A percentile compares a stretch with the other conserved stretches of the same genome.
Conservation (phyloP, 2,329 filamentous ascomycete species). For the Aspergillus hiratsukae region DNA sequence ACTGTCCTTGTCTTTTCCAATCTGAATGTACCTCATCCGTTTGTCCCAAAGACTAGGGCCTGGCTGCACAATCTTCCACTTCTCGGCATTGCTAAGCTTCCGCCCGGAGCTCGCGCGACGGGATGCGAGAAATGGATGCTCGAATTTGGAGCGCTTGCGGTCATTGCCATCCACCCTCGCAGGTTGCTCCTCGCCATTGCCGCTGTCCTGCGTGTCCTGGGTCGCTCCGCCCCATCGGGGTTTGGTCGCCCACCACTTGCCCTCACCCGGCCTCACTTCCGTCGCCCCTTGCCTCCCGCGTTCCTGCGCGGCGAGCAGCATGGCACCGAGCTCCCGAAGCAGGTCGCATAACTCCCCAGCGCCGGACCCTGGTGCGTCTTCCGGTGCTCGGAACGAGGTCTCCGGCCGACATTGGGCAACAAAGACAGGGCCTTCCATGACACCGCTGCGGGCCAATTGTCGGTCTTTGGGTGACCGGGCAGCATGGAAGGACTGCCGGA, state of each 20-base stretch:
- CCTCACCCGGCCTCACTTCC: conserved; percentile 50
- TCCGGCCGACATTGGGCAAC: conserved; percentile 53
- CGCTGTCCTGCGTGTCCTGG: conserved; percentile 32
- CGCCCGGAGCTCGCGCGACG: conserved; percentile 34
- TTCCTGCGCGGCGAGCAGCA: conserved; percentile 58
- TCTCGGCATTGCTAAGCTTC: conserved; percentile 44
- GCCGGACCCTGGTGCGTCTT: conserved; percentile 26
- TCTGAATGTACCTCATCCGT: conserved; percentile 51
- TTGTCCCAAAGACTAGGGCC: conserved; percentile 53
- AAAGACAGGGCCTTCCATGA: conserved; percentile 56
- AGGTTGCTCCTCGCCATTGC: conserved; percentile 24
- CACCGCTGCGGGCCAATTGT: conserved; percentile 48
- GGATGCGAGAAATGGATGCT: conserved; percentile 28
- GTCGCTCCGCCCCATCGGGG: conserved; percentile 54
- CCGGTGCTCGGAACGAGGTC: conserved; percentile 46
- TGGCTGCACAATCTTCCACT: conserved; percentile 51
- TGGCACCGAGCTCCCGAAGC: conserved; percentile 53
- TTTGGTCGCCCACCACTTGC: conserved; percentile 57
- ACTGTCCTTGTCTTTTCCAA: conserved; percentile 48
- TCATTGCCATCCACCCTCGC: conserved; percentile 25
- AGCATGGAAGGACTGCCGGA: conserved; percentile 53
- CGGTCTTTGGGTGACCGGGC: conserved; percentile 52
- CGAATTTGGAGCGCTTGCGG: conserved; percentile 37
- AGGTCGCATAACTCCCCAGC: conserved; percentile 47
- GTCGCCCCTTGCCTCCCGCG: conserved; percentile 51